Percentiles rank a stretch among this genome's conserved stretches.
Conservation (phyloP, 345 rosid species). For the sweet orange (Citrus sinensis) region DVS_A1.0 CM039164.1:22100501-22101000, state of each 20-base stretch:
- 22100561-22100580: neutral
- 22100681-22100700: neutral
- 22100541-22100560: neutral
- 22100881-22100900: neutral
- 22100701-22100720: slow-evolving; percentile 6
- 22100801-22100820: neutral
- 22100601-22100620: too few relatives aligned
- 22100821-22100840: slow-evolving; percentile 13
- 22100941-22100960: neutral
- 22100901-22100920: neutral
- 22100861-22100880: slow-evolving; percentile 12
- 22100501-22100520: neutral
- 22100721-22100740: slow-evolving; percentile 3
- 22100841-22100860: slow-evolving; percentile 2
- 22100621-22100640: neutral
- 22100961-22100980: neutral
- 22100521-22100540: neutral
- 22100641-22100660: neutral
- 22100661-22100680: slow-evolving; percentile 13
- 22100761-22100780: neutral
- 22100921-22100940: too few relatives aligned
- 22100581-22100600: too few relatives aligned
- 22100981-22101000: too few relatives aligned
- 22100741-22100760: too few relatives aligned
- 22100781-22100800: neutral